Evolutionary conservation across 2,329 filamentous ascomycete genomes (phyloP).

Genomic region (Pochonia chlamydosporia): DNA sequence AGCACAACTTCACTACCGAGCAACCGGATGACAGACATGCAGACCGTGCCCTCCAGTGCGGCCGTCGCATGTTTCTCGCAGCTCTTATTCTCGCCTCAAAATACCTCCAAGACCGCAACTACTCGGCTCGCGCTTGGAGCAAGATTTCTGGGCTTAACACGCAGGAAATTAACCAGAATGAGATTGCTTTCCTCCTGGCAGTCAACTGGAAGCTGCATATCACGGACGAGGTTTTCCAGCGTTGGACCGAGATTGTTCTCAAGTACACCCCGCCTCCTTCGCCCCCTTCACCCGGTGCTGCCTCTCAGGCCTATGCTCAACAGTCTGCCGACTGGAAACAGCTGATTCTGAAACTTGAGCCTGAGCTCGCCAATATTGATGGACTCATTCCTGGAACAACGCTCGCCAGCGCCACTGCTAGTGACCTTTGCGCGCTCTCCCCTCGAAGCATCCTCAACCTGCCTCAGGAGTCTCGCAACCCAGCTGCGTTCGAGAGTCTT

Average conservation of each 20-base stretch:
- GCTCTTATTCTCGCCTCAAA: conserved; percentile 95
- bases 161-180: conserved; percentile 92
- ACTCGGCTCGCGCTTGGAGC: conserved; percentile 95
- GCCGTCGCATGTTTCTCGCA: conserved; percentile 93
- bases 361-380: conserved; percentile 53
- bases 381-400: conserved; percentile 38
- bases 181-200: conserved; percentile 82
- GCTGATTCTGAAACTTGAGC: conserved; percentile 50
- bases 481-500: conserved; percentile 29
- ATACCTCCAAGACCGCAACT: conserved; percentile 96
- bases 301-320: conserved; percentile 35
- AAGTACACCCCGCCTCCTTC: conserved; percentile 72
- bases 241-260: conserved; percentile 89
- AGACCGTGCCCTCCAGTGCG: conserved; percentile 82
- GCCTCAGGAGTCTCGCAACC: conserved; percentile 28
- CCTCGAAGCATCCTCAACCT: conserved; percentile 40
- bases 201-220: conserved; percentile 96
- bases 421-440: conserved; percentile 31
- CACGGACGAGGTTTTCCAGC: conserved; percentile 78
- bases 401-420: conserved; percentile 21
- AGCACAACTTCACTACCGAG: conserved; percentile 79
- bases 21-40: conserved; percentile 67
- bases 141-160: conserved; percentile 97
- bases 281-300: conserved; percentile 47
- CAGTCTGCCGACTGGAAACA: conserved; percentile 52